Evolutionary conservation across 2,329 filamentous ascomycete genomes (phyloP).

Genomic region (Ceratocystis destructans): DNA sequence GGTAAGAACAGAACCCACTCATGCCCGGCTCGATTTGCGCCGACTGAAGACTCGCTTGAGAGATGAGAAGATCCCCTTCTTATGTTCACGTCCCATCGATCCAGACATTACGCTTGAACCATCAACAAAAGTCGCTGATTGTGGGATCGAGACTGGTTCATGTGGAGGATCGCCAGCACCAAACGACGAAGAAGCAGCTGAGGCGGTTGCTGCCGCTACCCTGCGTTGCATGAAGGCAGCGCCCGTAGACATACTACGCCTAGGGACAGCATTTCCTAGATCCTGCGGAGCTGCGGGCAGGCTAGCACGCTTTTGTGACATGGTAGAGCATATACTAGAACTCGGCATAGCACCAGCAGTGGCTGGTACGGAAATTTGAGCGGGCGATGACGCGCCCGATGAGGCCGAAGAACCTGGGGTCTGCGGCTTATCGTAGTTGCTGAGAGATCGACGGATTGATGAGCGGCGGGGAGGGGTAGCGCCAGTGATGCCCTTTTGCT

Average conservation of each 20-base stretch:
- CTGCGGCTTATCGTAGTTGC: conserved; percentile 6
- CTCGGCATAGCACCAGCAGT: not conserved
- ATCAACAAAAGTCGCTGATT: not conserved
- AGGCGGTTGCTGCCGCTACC: not conserved
- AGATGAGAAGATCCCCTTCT: conserved; percentile 19
- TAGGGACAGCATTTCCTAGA: conserved; percentile 13
- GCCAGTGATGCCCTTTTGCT: conserved; percentile 20
- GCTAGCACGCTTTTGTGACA: conserved; percentile 11
- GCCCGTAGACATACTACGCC: conserved; percentile 22
- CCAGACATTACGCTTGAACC: not conserved
- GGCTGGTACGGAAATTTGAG: not conserved
- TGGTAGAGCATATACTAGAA: not conserved
- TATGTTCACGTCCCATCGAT: conserved; percentile 1
- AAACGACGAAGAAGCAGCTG: not conserved
- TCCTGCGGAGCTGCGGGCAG: conserved; percentile 4
- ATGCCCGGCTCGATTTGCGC: conserved; percentile 3
- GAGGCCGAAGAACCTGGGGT: conserved; percentile 1
- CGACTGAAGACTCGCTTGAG: conserved; percentile 19
- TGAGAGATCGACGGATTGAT: conserved; percentile 9
- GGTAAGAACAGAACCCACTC: not conserved
- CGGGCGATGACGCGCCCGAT: conserved; percentile 3
- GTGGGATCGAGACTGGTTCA: not conserved
- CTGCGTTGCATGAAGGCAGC: conserved; percentile 23
- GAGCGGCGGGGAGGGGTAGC: conserved; percentile 10
- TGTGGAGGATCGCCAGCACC: not conserved